These are phyloP conservation scores for Brassica balearica DNA, from an alignment of 441 rosid species.

Conservation along the genomic window DNA sequence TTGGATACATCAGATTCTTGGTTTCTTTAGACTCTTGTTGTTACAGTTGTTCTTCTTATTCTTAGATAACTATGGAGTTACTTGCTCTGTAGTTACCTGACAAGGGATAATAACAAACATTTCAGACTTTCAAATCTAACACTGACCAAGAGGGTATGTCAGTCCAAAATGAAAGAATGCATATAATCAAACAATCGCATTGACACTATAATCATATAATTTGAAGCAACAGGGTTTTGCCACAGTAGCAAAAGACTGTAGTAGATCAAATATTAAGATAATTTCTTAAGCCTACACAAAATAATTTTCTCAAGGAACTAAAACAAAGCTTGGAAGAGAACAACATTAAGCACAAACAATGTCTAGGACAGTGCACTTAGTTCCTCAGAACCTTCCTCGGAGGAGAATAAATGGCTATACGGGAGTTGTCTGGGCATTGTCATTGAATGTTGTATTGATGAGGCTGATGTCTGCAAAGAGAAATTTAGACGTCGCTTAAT, in stretches of 20 bases:
- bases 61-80: conserved; percentile 19
- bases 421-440: background rate
- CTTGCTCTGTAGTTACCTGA: conserved; percentile 48
- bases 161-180: background rate
- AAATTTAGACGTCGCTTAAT: background rate
- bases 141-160: background rate
- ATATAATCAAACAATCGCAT: background rate
- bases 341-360: background rate
- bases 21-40: background rate
- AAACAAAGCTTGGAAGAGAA: too few relatives aligned
- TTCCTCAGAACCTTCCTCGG: background rate
- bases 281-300: background rate
- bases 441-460: background rate
- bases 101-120: conserved; percentile 35
- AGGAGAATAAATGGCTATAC: background rate
- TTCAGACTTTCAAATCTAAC: background rate
- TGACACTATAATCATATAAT: background rate
- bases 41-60: conserved; percentile 27
- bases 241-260: background rate
- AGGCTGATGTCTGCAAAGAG: background rate
- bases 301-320: background rate
- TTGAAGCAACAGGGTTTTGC: background rate
- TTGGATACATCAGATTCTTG: too few relatives aligned
- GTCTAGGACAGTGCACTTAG: background rate
- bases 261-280: background rate